Conservation (phyloP, 2,329 filamentous ascomycete genomes). For the Fusarium sp. region DNA sequence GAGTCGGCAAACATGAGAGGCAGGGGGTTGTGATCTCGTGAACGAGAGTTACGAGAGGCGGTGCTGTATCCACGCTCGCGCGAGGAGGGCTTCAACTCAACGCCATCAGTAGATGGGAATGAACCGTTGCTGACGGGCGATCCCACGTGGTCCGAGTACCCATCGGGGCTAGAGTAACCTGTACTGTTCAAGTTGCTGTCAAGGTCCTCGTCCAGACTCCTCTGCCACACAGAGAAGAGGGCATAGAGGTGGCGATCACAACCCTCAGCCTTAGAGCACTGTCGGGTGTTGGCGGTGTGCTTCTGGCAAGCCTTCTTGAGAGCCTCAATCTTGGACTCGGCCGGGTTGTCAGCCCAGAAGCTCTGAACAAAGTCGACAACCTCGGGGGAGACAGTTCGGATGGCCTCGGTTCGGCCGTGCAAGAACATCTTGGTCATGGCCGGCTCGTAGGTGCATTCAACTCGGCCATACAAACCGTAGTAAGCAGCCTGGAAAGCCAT, state of each 20-base stretch:
- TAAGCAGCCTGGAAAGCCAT: constrained; percentile 99
- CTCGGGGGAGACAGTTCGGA: constrained; percentile 86
- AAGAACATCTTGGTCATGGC: constrained; percentile 97
- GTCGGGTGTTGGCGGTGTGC: constrained; percentile 82
- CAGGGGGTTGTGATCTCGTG: constrained; percentile 62
- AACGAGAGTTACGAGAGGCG: constrained; percentile 62
- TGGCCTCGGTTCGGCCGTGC: constrained; percentile 94
- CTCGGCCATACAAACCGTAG: constrained; percentile 92
- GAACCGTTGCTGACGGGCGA: constrained; percentile 64
- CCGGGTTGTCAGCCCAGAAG: constrained; percentile 93
- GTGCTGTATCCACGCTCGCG: constrained; percentile 67
- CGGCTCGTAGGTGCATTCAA: constrained; percentile 96
- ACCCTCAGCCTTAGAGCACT: constrained; percentile 90
- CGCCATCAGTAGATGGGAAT: constrained; percentile 47
- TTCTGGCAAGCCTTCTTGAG: constrained; percentile 85
- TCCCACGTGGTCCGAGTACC: constrained; percentile 56
- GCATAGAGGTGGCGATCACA: constrained; percentile 95
- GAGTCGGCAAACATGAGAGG: constrained; percentile 87
- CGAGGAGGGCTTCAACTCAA: constrained; percentile 50
- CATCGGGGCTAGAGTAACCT: constrained; percentile 73
- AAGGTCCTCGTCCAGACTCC: constrained; percentile 77
- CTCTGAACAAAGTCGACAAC: constrained; percentile 89
- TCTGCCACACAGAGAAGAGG: constrained; percentile 94
- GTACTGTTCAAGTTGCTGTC: constrained; percentile 67
- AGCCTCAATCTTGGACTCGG: constrained; percentile 85